phyloP scores from a whole-genome alignment of 495 filamentous ascomycete genomes.

The Rhypophila decipiens region DNA sequence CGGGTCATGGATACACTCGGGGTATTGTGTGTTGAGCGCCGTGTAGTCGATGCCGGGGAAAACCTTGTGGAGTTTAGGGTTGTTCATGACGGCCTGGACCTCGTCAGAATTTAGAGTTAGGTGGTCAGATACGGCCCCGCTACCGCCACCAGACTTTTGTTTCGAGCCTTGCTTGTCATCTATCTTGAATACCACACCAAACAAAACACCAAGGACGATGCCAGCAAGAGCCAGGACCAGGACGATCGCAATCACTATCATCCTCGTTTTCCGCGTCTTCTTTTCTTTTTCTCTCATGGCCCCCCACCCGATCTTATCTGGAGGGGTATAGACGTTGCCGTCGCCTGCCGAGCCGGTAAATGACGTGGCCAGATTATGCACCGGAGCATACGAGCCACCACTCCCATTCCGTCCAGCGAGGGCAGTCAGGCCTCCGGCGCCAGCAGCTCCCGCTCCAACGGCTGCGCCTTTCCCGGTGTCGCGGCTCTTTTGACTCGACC shows the following conservation, averaged over 20 bases:
- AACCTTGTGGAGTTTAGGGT: constrained; percentile 76
- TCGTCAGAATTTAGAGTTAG: constrained; percentile 67
- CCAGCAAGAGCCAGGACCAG: constrained; percentile 57
- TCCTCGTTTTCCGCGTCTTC: constrained; percentile 61
- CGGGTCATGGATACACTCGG: constrained; percentile 69
- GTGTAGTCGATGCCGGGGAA: constrained; percentile 98
- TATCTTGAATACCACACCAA: constrained; percentile 59
- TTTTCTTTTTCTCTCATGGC: constrained; percentile 40
- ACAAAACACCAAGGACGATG: constrained; percentile 73
- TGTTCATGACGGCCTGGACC: constrained; percentile 77
- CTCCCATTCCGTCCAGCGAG: constrained; percentile 31
- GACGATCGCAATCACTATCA: constrained; percentile 57
- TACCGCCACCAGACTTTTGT: no score
- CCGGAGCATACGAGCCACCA: constrained; percentile 32
- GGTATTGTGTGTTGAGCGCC: constrained; percentile 83
- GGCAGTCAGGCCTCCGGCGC: constrained; percentile 50
- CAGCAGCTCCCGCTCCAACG: constrained; percentile 39
- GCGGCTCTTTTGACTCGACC: constrained; percentile 27
- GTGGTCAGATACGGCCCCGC: constrained; percentile 36
- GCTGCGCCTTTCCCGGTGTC: constrained; percentile 22
- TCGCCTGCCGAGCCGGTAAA: constrained; percentile 15
- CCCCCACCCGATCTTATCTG: constrained; percentile 55
- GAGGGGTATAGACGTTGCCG: constrained; percentile 19
- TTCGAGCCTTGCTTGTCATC: constrained; percentile 14
- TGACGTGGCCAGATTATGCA: constrained; percentile 21